These are phyloP conservation scores for Malus orientalis DNA, from an alignment of 306 rosid genomes.

Conservation along the genomic window DNA sequence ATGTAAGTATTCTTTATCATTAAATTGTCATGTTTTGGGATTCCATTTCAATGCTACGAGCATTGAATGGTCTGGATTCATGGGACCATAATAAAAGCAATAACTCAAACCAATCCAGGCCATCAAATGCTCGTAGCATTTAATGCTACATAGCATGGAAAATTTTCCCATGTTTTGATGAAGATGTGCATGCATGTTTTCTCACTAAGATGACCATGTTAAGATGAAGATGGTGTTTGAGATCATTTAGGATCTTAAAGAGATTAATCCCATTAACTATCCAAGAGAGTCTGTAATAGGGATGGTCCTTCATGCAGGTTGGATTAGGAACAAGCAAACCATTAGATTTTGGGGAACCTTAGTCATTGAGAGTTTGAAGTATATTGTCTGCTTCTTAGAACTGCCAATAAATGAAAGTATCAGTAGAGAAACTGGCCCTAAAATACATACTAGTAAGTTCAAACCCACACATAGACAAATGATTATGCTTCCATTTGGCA, in stretches of 20 bases:
- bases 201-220: neutral
- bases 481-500: neutral
- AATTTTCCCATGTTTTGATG: neutral
- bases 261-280: neutral
- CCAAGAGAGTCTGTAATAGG: neutral
- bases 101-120: no score
- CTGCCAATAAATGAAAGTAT: neutral
- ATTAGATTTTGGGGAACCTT: neutral
- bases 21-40: neutral
- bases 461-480: neutral
- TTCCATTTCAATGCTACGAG: no score
- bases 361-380: neutral
- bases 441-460: neutral
- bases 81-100: no score
- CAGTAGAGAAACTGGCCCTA: neutral
- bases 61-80: no score
- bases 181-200: neutral
- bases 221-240: neutral
- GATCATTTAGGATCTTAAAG: neutral
- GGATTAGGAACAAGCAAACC: neutral
- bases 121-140: no score
- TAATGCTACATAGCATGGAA: no score
- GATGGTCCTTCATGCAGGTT: neutral
- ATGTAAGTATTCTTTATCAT: neutral
- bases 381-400: neutral